Conservation (phyloP, 2,329 filamentous ascomycete genomes). For the Aspergillus fumigatiaffinis region DNA sequence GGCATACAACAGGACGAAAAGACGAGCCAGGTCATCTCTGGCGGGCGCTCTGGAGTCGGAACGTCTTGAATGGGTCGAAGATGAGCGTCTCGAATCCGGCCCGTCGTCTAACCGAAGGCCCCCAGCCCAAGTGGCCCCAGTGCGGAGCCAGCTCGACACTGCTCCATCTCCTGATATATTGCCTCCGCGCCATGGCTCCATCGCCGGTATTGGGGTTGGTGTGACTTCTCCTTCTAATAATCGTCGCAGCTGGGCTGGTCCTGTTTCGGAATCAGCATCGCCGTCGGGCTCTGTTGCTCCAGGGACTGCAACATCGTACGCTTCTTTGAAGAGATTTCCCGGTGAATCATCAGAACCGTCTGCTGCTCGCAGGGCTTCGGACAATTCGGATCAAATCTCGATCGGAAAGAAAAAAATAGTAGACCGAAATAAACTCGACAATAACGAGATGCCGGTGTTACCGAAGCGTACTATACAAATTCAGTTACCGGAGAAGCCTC, state of each 20-base stretch:
- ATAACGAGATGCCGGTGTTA: slow-evolving; percentile 19
- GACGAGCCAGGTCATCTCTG: slow-evolving; percentile 60
- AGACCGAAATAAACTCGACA: slow-evolving; percentile 36
- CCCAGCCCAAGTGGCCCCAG: slow-evolving; percentile 60
- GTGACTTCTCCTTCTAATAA: slow-evolving; percentile 26
- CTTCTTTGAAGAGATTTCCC: slow-evolving; percentile 22
- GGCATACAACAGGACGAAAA: neutral
- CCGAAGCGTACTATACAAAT: slow-evolving; percentile 41
- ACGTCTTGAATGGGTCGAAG: slow-evolving; percentile 63
- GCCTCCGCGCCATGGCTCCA: slow-evolving; percentile 34
- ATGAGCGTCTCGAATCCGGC: slow-evolving; percentile 41
- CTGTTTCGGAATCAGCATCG: slow-evolving; percentile 29
- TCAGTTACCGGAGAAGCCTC: slow-evolving; percentile 35
- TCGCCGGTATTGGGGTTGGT: slow-evolving; percentile 36
- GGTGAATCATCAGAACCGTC: slow-evolving; percentile 33
- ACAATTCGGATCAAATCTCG: slow-evolving; percentile 18
- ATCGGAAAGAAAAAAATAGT: slow-evolving; percentile 9
- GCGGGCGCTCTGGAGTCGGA: slow-evolving; percentile 75
- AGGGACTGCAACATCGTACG: neutral
- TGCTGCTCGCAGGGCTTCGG: slow-evolving; percentile 31
- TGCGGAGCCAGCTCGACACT: slow-evolving; percentile 65
- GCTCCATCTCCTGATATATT: slow-evolving; percentile 47
- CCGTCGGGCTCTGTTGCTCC: slow-evolving; percentile 17
- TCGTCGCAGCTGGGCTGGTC: slow-evolving; percentile 22
- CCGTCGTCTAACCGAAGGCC: slow-evolving; percentile 48